Evolutionary conservation across 108 stramenopile species (phyloP).

Genomic region (Chaetoceros muelleri): DNA sequence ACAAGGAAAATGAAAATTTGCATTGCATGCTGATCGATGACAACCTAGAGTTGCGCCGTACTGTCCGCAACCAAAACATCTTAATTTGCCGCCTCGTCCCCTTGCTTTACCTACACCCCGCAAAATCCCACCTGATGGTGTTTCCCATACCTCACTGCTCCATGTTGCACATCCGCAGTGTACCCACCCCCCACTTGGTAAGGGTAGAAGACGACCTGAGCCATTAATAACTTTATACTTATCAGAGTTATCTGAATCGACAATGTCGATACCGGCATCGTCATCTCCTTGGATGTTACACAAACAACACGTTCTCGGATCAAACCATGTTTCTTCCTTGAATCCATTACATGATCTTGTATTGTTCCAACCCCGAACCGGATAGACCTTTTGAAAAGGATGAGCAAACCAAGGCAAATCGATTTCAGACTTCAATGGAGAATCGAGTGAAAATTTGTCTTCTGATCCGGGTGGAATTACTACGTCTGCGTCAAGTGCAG

Average conservation of each 20-base stretch:
- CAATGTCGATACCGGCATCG: slow-evolving; percentile 35
- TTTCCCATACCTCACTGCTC: slow-evolving; percentile 57
- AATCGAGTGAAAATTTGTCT: too few species aligned
- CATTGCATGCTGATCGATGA: slow-evolving; percentile 30
- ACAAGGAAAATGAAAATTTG: slow-evolving; percentile 55
- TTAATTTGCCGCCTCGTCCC: slow-evolving; percentile 44
- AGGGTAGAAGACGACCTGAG: slow-evolving; percentile 47
- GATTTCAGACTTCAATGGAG: too few species aligned
- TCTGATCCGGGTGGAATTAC: too few species aligned
- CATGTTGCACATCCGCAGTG: slow-evolving; percentile 57
- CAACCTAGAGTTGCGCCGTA: slow-evolving; percentile 54
- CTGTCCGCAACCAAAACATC: slow-evolving; percentile 64
- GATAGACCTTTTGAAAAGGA: slow-evolving; percentile 7
- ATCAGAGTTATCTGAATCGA: slow-evolving; percentile 1
- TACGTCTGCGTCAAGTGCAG: too few species aligned
- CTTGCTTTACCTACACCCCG: slow-evolving; percentile 45
- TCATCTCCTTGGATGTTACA: slow-evolving; percentile 58
- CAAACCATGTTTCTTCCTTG: slow-evolving; percentile 36
- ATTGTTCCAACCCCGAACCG: slow-evolving; percentile 45
- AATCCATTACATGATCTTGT: slow-evolving; percentile 4
- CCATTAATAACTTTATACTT: slow-evolving; percentile 13
- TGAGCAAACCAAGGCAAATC: neutral
- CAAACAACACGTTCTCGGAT: slow-evolving; percentile 47
- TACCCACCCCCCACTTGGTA: slow-evolving; percentile 45
- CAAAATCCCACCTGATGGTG: slow-evolving; percentile 26